Conservation (phyloP, 179 eudicot species). For the Spinacia oleracea region DNA sequence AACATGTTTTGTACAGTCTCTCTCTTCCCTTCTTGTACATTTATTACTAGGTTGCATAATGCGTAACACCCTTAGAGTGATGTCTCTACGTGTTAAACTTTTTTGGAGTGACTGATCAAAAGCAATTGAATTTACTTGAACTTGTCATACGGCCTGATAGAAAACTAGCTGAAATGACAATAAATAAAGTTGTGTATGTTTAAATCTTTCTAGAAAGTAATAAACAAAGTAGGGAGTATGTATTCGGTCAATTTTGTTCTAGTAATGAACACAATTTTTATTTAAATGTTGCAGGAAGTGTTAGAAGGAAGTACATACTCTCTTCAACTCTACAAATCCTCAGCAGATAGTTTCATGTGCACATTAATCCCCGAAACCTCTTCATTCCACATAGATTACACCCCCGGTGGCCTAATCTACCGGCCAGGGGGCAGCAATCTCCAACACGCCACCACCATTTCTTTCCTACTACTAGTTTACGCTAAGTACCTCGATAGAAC, state of each 20-base stretch:
- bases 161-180: no score
- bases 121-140: not conserved
- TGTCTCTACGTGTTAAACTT: no score
- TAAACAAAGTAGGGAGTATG: not conserved
- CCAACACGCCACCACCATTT: conserved; percentile 77
- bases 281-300: conserved; percentile 55
- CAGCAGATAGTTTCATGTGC: conserved; percentile 92
- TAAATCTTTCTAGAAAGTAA: not conserved
- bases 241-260: not conserved
- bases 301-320: conserved; percentile 54
- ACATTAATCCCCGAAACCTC: conserved; percentile 73
- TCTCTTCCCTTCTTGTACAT: conserved; percentile 1
- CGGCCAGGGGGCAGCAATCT: conserved; percentile 86
- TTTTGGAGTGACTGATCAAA: not conserved
- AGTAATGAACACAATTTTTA: not conserved
- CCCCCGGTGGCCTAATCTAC: conserved; percentile 87
- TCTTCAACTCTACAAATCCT: conserved; percentile 75
- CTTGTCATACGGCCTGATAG: no score
- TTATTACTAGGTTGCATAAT: not conserved
- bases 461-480: conserved; percentile 70
- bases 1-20: conserved; percentile 8
- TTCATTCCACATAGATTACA: conserved; percentile 62
- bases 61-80: no score
- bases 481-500: conserved; percentile 67
- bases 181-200: not conserved